Conservation (phyloP, 2,329 filamentous ascomycete species). For the Capronia americana region DNA sequence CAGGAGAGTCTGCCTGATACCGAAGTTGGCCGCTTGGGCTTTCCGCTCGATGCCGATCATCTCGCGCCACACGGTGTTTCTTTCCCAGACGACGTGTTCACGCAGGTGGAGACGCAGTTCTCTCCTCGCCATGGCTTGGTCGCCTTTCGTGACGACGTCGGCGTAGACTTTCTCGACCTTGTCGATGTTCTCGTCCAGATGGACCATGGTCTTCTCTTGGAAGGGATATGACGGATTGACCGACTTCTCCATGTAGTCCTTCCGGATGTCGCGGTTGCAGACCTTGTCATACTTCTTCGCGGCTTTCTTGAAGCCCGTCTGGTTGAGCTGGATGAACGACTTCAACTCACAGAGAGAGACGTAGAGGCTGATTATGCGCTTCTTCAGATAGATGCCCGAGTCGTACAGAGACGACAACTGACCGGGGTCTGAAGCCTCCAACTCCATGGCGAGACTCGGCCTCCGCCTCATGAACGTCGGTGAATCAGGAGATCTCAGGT, state of each 20-base stretch:
- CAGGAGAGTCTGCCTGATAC: constrained; percentile 76
- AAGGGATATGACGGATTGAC: constrained; percentile 86
- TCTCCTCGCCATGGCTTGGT: constrained; percentile 75
- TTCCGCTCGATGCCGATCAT: constrained; percentile 98
- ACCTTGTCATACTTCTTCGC: constrained; percentile 99
- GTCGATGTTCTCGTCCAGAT: constrained; percentile 73
- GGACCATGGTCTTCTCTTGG: constrained; percentile 70
- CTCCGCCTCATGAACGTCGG: constrained; percentile 59
- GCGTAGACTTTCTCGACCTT: constrained; percentile 82
- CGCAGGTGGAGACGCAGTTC: constrained; percentile 88
- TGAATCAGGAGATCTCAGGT: constrained; percentile 58
- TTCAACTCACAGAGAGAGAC: constrained; percentile 94
- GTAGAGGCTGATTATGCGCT: constrained; percentile 83
- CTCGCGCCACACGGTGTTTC: constrained; percentile 98
- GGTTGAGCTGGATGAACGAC: constrained; percentile 94
- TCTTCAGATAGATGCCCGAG: constrained; percentile 85
- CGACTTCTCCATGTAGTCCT: constrained; percentile 73
- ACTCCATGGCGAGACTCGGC: constrained; percentile 60
- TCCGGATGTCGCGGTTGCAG: constrained; percentile 78
- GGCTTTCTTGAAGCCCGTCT: constrained; percentile 94
- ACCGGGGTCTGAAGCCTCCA: constrained; percentile 78
- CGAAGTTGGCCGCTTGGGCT: constrained; percentile 90
- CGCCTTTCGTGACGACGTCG: constrained; percentile 79
- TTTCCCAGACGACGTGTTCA: constrained; percentile 98
- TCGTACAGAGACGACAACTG: constrained; percentile 74